Conservation (phyloP, 2,329 filamentous ascomycete species). For the Cladosporium velox region DNA sequence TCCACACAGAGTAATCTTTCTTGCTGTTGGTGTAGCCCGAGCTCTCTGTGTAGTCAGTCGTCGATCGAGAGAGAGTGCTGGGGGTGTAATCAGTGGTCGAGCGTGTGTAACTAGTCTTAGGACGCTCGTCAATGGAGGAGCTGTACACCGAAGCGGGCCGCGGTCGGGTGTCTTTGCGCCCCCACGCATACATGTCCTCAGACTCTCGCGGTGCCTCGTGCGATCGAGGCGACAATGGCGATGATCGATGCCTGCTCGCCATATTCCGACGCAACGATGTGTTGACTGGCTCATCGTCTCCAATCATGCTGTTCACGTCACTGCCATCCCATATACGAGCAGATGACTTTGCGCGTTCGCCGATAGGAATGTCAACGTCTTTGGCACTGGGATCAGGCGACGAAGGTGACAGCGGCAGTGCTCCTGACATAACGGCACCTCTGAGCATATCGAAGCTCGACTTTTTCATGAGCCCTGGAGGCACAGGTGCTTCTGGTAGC, state of each 20-base stretch:
- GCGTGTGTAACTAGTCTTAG: constrained; percentile 20
- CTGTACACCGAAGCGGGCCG: constrained; percentile 16
- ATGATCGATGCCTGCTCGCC: constrained; percentile 30
- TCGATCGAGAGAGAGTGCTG: constrained; percentile 28
- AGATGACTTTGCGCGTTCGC: constrained; percentile 54
- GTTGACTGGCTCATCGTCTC: constrained; percentile 25
- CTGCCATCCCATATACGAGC: constrained; percentile 50
- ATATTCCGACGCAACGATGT: constrained; percentile 26
- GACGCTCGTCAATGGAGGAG: constrained; percentile 7
- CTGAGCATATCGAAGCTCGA: constrained; percentile 50
- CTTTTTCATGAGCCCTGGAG: constrained; percentile 54
- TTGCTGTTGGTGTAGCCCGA: constrained; percentile 24
- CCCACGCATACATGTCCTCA: constrained; percentile 18
- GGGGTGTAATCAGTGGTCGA: constrained; percentile 34
- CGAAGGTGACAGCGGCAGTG: constrained; percentile 20
- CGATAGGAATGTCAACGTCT: constrained; percentile 63
- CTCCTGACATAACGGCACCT: constrained; percentile 36
- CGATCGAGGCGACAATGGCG: constrained; percentile 20
- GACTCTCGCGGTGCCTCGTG: background rate
- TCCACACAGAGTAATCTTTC: constrained; percentile 53
- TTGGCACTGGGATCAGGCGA: constrained; percentile 40
- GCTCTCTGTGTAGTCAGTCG: constrained; percentile 31
- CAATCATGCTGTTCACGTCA: constrained; percentile 38
- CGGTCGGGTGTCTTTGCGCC: constrained; percentile 4
- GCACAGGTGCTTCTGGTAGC: constrained; percentile 66